phyloP scores from a whole-genome alignment of 1,284 basidiomycete genomes.

The Coniophora puteana region DNA sequence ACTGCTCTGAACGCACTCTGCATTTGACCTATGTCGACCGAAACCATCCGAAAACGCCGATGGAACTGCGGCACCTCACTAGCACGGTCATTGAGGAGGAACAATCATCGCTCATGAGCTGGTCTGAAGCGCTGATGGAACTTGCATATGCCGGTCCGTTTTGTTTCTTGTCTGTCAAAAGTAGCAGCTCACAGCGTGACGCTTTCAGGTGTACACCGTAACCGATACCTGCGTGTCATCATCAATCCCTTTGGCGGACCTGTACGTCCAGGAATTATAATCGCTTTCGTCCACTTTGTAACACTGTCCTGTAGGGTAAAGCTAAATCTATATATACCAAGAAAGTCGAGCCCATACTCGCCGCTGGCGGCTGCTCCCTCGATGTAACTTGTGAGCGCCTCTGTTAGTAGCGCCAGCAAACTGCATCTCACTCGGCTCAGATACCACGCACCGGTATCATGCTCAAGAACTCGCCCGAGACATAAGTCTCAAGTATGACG shows the following conservation, averaged over 20 bases:
- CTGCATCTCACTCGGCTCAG: constrained; percentile 33
- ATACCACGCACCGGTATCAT: constrained; percentile 71
- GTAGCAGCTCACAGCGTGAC: neutral
- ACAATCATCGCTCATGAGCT: constrained; percentile 40
- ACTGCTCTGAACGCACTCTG: constrained; percentile 33
- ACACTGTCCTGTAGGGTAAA: constrained; percentile 56
- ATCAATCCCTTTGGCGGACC: constrained; percentile 86
- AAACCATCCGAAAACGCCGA: constrained; percentile 31
- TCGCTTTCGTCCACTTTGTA: constrained; percentile 2
- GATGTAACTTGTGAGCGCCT: constrained; percentile 55
- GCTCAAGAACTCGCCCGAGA: constrained; percentile 67
- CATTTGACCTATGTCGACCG: constrained; percentile 47
- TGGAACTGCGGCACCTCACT: constrained; percentile 37
- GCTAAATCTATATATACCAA: constrained; percentile 58
- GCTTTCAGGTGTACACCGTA: constrained; percentile 44
- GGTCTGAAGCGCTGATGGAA: constrained; percentile 54
- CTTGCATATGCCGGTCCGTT: constrained; percentile 62
- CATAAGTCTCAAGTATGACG: constrained; percentile 69
- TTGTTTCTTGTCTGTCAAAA: constrained; percentile 2
- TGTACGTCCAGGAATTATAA: constrained; percentile 38
- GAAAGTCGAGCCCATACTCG: constrained; percentile 76
- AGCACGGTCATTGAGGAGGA: constrained; percentile 39
- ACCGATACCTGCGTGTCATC: constrained; percentile 62
- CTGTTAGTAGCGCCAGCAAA: constrained; percentile 2
- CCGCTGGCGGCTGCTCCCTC: constrained; percentile 69